Percentiles rank a stretch among this genome's conserved stretches.
These are phyloP conservation scores for Trametes villosa DNA, from an alignment of 768 basidiomycete species.

Conservation along the genomic window DNA sequence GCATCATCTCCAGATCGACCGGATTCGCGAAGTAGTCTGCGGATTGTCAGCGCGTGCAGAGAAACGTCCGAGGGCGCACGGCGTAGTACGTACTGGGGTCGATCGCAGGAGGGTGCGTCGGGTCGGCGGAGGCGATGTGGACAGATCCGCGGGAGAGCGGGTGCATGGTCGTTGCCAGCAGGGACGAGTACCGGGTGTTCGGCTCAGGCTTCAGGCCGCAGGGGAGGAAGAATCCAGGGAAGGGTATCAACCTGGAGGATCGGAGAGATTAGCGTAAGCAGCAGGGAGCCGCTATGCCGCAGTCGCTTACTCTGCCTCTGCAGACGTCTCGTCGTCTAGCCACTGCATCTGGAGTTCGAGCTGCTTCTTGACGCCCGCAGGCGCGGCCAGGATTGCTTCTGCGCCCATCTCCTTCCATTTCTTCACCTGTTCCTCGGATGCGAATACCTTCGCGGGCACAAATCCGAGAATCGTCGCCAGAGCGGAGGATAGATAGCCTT, in stretches of 20 bases:
- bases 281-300: no score
- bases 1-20: constrained; percentile 9
- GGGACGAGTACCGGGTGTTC: neutral
- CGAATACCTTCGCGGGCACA: neutral
- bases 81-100: constrained; percentile 26
- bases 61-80: neutral
- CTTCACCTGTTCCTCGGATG: neutral
- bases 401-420: neutral
- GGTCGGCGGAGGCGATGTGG: constrained; percentile 31
- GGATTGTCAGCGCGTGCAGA: neutral
- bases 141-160: constrained; percentile 16
- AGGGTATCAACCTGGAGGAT: constrained; percentile 5
- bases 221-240: constrained; percentile 9
- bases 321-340: constrained; percentile 1
- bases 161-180: constrained; percentile 1
- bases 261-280: no score
- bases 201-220: constrained; percentile 1
- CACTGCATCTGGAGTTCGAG: constrained; percentile 1
- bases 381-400: neutral
- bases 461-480: neutral
- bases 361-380: neutral
- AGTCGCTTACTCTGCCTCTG: constrained; percentile 4
- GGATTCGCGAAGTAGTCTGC: constrained; percentile 10
- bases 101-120: constrained; percentile 28
- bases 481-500: constrained; percentile 3